These are phyloP conservation scores for Lizonia empirigonia DNA, from an alignment of 2,329 filamentous ascomycete genomes.

Conservation along the genomic window DNA sequence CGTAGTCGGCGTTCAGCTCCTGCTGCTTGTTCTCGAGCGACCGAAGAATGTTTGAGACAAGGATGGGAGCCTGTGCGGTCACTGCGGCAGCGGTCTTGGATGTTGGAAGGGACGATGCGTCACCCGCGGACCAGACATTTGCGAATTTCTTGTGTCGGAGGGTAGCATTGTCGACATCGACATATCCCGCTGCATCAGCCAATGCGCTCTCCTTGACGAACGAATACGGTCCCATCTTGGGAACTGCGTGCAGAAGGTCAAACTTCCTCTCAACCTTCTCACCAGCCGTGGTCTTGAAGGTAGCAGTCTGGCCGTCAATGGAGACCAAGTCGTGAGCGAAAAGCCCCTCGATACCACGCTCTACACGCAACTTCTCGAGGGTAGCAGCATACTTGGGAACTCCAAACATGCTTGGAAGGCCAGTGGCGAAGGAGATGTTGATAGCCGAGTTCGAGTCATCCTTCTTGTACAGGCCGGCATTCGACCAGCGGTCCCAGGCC, in stretches of 20 bases:
- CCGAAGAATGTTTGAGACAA: conserved; percentile 45
- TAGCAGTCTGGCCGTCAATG: conserved; percentile 47
- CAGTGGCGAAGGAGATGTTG: conserved; percentile 48
- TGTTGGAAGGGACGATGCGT: conserved; percentile 47
- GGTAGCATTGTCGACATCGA: conserved; percentile 45
- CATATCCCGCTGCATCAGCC: conserved; percentile 46
- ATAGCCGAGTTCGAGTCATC: conserved; percentile 36
- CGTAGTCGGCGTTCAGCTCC: conserved; percentile 29
- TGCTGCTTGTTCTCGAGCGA: conserved; percentile 32
- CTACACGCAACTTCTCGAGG: conserved; percentile 44
- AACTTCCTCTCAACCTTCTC: conserved; percentile 42
- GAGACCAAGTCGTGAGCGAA: conserved; percentile 48
- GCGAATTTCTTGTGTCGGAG: conserved; percentile 46
- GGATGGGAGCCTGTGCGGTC: conserved; percentile 45
- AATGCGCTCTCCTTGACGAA: conserved; percentile 46
- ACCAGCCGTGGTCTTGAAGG: conserved; percentile 35
- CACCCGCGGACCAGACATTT: conserved; percentile 49
- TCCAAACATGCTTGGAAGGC: conserved; percentile 49
- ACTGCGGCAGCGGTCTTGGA: conserved; percentile 50
- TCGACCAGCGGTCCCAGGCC: conserved; percentile 48
- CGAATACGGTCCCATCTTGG: conserved; percentile 47
- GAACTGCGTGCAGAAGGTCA: conserved; percentile 47
- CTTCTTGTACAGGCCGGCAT: conserved; percentile 43
- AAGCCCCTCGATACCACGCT: conserved; percentile 46
- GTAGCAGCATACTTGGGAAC: conserved; percentile 48